Base-by-base conservation (phyloP, 352 stramenopile genomes). In the Pythium apleroticum region DNA sequence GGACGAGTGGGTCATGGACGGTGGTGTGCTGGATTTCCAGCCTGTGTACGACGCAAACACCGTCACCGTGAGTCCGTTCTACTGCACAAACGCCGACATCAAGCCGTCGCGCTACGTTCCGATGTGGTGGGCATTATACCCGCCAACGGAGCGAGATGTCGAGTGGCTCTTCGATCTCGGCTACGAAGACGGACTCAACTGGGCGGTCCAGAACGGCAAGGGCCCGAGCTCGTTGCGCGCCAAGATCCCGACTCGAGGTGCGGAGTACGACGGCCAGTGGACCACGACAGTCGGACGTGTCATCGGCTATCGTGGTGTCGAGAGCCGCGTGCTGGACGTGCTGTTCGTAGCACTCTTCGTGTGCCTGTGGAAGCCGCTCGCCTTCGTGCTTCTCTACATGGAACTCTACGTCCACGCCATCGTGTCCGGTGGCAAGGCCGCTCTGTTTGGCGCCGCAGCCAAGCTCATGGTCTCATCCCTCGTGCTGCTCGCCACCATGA, bases 71-170 rank as follows among this genome's bases (percentile, higher is more conserved):
- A 95, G 84, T 52, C 86, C 87, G 22, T 91, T 96, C 69, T 96
- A 96, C 75, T 96, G 84, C 69, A 89, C 85, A 12, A 72, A 77
- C n/a, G 86, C 87, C 7, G 88, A 96, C 68, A 96, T 96, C 65
- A 96, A 96, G 65, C 87, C 89, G 15, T 95, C 84, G 35, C 81
- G 86, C n/a, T 96, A 96, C 61, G 85, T 96, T 62, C 89, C 88
- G 2, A 87, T 96, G 78, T 94, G 87, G 86, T 96, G 88, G 88
- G 82, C 78, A 1, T 3, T 95, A 31, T 78, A 91, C 56, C 87
- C 89, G 20, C 86, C 88, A 0, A 76, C 73, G 9, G 67, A 76
- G 43, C 75, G 82, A 15, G 81, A 93, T 57, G 75, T 96, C 35
- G 69, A 90, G 65, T 96, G 89, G 87, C 70, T 96, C 20, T 93